Percentiles rank a stretch among this genome's conserved stretches.
phyloP scores from a whole-genome alignment of 306 rosid genomes.

The Vigna unguiculata region DNA sequence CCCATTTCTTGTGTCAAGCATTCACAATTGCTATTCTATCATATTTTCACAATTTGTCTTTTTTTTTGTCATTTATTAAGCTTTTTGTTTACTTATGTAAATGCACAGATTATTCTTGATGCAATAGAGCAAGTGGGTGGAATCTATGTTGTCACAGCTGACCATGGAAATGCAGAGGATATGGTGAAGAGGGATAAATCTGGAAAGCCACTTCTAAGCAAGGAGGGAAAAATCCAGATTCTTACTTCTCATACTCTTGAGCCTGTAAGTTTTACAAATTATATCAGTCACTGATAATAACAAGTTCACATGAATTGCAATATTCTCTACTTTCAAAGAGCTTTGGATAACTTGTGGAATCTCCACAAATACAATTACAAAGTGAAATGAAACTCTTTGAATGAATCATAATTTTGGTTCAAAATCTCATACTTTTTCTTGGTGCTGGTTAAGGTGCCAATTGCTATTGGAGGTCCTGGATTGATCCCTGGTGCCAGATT shows the following conservation, averaged over 20 bases:
- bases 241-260: conserved; percentile 97
- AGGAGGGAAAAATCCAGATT: conserved; percentile 85
- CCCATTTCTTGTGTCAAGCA: too few species aligned
- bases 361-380: not conserved
- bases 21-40: too few species aligned
- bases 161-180: conserved; percentile 98
- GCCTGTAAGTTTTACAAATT: conserved; percentile 70
- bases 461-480: conserved; percentile 99
- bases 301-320: conserved; percentile 10
- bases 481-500: conserved; percentile 72
- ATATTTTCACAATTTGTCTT: too few species aligned
- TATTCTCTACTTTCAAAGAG: not conserved
- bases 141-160: conserved; percentile 96
- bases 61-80: too few species aligned
- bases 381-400: not conserved
- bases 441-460: conserved; percentile 69
- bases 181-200: conserved; percentile 95
- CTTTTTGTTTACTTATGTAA: not conserved
- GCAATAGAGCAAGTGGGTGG: conserved; percentile 95
- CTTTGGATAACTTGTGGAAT: conserved; percentile 3
- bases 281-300: conserved; percentile 13
- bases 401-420: conserved; percentile 18
- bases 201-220: conserved; percentile 81
- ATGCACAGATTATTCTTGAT: conserved; percentile 84
- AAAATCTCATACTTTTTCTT: conserved; percentile 4